A percentile compares a stretch with the other conserved stretches of the same genome.
These are phyloP conservation scores for Suillus bovinus DNA, from an alignment of 768 basidiomycete species.

Conservation along the genomic window DNA sequence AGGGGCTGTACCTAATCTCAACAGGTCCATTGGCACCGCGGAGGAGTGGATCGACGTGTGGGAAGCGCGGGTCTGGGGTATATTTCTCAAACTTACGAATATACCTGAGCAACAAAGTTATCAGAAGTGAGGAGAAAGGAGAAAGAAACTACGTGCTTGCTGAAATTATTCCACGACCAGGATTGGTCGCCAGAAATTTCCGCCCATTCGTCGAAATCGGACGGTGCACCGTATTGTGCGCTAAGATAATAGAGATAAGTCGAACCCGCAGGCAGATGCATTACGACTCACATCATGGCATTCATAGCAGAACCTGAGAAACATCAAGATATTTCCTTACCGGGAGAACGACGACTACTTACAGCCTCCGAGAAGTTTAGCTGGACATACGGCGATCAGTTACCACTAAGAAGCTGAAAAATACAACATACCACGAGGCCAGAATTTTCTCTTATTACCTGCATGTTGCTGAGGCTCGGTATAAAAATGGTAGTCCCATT, in stretches of 20 bases:
- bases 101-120: slow-evolving; percentile 45
- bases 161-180: slow-evolving; percentile 58
- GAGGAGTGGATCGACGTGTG: slow-evolving; percentile 44
- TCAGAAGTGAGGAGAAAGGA: neutral
- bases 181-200: slow-evolving; percentile 49
- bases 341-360: slow-evolving; percentile 22
- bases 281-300: slow-evolving; percentile 44
- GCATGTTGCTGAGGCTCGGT: slow-evolving; percentile 59
- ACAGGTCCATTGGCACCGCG: slow-evolving; percentile 60
- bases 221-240: slow-evolving; percentile 64
- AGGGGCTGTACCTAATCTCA: slow-evolving; percentile 56
- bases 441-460: slow-evolving; percentile 48
- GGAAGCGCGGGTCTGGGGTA: slow-evolving; percentile 48
- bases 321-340: neutral
- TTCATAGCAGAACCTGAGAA: slow-evolving; percentile 61
- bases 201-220: slow-evolving; percentile 71
- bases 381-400: slow-evolving; percentile 31
- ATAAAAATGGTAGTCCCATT: slow-evolving; percentile 52
- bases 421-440: slow-evolving; percentile 59
- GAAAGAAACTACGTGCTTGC: slow-evolving; percentile 36
- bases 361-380: slow-evolving; percentile 75
- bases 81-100: slow-evolving; percentile 69
- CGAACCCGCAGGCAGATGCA: neutral
- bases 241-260: slow-evolving; percentile 18
- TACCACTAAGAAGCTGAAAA: neutral